phyloP scores from a whole-genome alignment of 805 yeast genomes.

The Millerago galiae region DNA sequence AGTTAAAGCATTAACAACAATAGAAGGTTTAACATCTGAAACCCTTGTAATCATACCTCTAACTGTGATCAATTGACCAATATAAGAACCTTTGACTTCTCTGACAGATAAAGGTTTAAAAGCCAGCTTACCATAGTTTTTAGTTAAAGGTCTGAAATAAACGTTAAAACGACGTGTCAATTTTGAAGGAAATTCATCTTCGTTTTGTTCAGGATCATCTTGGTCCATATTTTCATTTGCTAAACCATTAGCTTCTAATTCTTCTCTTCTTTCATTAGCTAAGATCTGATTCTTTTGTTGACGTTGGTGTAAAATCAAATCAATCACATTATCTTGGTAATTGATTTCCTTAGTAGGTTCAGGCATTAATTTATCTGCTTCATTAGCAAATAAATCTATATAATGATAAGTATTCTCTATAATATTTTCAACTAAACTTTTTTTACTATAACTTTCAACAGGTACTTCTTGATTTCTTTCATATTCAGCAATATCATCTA shows the following conservation, averaged over 20 bases:
- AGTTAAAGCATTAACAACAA: slow-evolving; percentile 88
- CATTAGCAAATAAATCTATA: slow-evolving; percentile 66
- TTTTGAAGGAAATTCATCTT: slow-evolving; percentile 68
- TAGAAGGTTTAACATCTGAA: slow-evolving; percentile 91
- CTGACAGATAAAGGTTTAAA: slow-evolving; percentile 75
- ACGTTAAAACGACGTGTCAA: slow-evolving; percentile 81
- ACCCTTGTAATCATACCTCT: slow-evolving; percentile 94
- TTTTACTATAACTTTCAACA: slow-evolving; percentile 18
- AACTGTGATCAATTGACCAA: slow-evolving; percentile 85
- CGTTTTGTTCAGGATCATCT: slow-evolving; percentile 26
- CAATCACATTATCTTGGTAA: slow-evolving; percentile 85
- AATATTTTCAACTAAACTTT: slow-evolving; percentile 49
- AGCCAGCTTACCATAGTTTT: slow-evolving; percentile 20
- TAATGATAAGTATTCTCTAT: slow-evolving; percentile 72
- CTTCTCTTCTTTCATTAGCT: slow-evolving; percentile 61
- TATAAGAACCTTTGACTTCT: slow-evolving; percentile 73
- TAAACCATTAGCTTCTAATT: slow-evolving; percentile 38
- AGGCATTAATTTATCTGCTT: slow-evolving; percentile 80
- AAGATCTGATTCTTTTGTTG: slow-evolving; percentile 72
- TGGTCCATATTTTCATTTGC: slow-evolving; percentile 22
- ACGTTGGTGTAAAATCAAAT: slow-evolving; percentile 88
- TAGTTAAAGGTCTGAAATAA: slow-evolving; percentile 77
- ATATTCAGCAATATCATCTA: slow-evolving; percentile 76
- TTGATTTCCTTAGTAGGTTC: slow-evolving; percentile 74
- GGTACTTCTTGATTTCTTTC: slow-evolving; percentile 41